phyloP scores from a whole-genome alignment of 106 monocot species.

The Allium sativum region DNA sequence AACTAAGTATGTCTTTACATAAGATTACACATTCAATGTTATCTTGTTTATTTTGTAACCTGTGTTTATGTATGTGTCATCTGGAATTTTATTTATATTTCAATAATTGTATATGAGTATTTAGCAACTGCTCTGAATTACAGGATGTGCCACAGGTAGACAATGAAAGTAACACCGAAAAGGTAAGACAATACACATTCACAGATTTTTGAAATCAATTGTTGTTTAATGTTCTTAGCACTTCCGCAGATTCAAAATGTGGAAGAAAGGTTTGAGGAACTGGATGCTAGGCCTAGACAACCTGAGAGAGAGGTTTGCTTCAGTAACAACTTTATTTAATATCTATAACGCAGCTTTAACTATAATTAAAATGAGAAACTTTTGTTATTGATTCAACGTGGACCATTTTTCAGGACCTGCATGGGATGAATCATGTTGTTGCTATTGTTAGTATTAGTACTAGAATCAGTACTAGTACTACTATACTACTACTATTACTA shows the following conservation, averaged over 20 bases:
- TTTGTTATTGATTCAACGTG: too few species aligned
- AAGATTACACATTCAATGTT: too few species aligned
- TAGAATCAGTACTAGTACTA: neutral
- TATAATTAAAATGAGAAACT: too few species aligned
- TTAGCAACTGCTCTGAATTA: neutral
- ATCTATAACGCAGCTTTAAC: too few species aligned
- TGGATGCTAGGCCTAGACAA: constrained; percentile 23
- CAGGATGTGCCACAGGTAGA: constrained; percentile 43
- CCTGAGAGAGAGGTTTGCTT: constrained; percentile 39
- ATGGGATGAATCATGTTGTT: neutral
- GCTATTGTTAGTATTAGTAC: neutral
- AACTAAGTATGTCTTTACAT: neutral
- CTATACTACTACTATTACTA: neutral
- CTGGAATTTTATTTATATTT: too few species aligned
- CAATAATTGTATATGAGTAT: too few species aligned
- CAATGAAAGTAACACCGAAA: constrained; percentile 40
- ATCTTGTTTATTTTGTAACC: too few species aligned
- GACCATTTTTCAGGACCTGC: too few species aligned
- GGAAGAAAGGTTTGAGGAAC: constrained; percentile 46
- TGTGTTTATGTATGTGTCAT: too few species aligned
- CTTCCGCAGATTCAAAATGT: constrained; percentile 39
- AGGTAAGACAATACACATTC: constrained; percentile 24
- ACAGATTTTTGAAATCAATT: neutral
- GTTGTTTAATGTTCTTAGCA: neutral
- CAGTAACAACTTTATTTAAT: neutral